A percentile compares a stretch with the other conserved stretches of the same genome.
Evolutionary conservation across 2,329 filamentous ascomycete genomes (phyloP).

Genomic region (Paraconiothyrium brasiliense): DNA sequence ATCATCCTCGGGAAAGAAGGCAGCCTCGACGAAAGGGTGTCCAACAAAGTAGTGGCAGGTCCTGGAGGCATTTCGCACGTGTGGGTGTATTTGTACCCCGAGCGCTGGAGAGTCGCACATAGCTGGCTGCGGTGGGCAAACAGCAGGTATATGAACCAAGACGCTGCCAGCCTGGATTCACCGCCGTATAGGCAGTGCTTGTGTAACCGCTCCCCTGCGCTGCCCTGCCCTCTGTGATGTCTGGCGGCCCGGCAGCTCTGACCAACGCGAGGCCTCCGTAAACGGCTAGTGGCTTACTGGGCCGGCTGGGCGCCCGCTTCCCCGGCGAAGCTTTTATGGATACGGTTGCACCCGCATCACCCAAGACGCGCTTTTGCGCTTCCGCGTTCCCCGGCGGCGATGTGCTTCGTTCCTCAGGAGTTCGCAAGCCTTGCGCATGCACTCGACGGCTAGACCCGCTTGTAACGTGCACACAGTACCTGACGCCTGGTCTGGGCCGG

Average conservation of each 20-base stretch:
- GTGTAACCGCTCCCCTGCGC: slow-evolving; percentile 39
- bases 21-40: slow-evolving; percentile 27
- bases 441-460: slow-evolving; percentile 12
- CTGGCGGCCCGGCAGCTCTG: slow-evolving; percentile 37
- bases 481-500: not conserved
- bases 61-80: slow-evolving; percentile 3
- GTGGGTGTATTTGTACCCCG: slow-evolving; percentile 9
- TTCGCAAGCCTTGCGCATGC: slow-evolving; percentile 12
- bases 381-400: slow-evolving; percentile 42
- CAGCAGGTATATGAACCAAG: slow-evolving; percentile 15
- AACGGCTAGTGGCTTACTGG: slow-evolving; percentile 19
- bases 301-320: slow-evolving; percentile 26
- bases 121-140: slow-evolving; percentile 11
- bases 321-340: slow-evolving; percentile 32
- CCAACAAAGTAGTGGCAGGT: slow-evolving; percentile 16
- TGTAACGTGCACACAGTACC: not conserved
- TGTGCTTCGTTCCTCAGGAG: slow-evolving; percentile 19
- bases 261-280: slow-evolving; percentile 11
- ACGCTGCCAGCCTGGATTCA: slow-evolving; percentile 13
- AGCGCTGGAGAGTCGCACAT: slow-evolving; percentile 5
- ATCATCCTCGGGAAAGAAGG: slow-evolving; percentile 35
- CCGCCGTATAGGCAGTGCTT: slow-evolving; percentile 17
- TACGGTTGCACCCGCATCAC: slow-evolving; percentile 26
- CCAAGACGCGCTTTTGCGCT: slow-evolving; percentile 30
- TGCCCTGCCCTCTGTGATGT: slow-evolving; percentile 34